Evolutionary conservation across 2,329 filamentous ascomycete species (phyloP).

Genomic region (Hypoxylon sp.): DNA sequence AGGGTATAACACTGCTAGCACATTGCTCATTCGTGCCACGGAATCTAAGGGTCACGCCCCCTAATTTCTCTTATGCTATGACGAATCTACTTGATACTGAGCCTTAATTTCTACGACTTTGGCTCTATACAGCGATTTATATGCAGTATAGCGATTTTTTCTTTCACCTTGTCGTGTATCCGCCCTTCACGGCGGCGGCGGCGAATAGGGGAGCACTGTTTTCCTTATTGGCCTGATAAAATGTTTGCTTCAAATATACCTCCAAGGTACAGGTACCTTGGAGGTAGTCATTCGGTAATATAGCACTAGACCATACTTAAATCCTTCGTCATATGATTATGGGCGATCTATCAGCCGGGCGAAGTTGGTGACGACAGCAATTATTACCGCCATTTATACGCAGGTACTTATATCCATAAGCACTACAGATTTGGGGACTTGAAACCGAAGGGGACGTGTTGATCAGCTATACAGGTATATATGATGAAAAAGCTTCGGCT

Average conservation of each 20-base stretch:
- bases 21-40: neutral
- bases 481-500: neutral
- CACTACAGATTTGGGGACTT: neutral
- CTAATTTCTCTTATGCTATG: too few species aligned
- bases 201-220: neutral
- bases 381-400: neutral
- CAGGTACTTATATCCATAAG: neutral
- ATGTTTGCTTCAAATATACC: neutral
- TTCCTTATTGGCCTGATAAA: neutral
- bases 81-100: too few species aligned
- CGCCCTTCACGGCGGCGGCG: too few species aligned
- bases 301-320: too few species aligned
- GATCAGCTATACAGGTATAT: neutral
- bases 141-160: neutral
- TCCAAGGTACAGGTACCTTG: too few species aligned
- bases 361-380: neutral
- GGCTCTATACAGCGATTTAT: too few species aligned
- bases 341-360: too few species aligned
- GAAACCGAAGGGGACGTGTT: neutral
- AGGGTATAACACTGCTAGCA: constrained; percentile 16
- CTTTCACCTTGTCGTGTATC: neutral
- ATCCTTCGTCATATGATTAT: too few species aligned
- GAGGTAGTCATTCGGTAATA: too few species aligned
- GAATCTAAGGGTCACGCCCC: neutral
- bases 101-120: too few species aligned